A percentile compares a stretch with the other conserved stretches of the same genome.
Evolutionary conservation across 371 early-diverging fungal species (phyloP).

Genomic region (Ordospora colligata): DNA sequence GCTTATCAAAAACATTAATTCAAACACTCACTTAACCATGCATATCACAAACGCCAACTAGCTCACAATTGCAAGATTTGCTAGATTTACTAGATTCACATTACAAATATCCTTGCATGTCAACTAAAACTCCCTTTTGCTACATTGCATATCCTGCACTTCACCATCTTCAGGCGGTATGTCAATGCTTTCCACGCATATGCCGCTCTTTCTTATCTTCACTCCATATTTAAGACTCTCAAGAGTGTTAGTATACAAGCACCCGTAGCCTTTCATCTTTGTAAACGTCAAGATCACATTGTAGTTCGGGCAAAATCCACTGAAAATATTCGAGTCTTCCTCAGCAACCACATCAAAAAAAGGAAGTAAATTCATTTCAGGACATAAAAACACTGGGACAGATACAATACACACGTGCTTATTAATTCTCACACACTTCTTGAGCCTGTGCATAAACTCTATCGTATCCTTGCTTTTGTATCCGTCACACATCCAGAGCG

Average conservation of each 20-base stretch:
- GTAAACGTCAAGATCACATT: constrained; percentile 10
- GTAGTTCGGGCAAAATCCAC: constrained; percentile 14
- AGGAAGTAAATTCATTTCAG: neutral
- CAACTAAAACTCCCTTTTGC: too few relatives aligned
- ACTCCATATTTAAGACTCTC: constrained; percentile 25
- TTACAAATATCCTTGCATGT: too few relatives aligned
- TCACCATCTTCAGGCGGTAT: constrained; percentile 29
- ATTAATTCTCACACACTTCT: neutral
- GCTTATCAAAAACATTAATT: too few relatives aligned
- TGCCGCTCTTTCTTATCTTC: constrained; percentile 5
- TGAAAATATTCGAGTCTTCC: constrained; percentile 26
- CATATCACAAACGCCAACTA: too few relatives aligned
- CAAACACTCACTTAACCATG: too few relatives aligned
- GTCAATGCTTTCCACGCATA: constrained; percentile 20
- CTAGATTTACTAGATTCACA: too few relatives aligned
- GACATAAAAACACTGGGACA: constrained; percentile 6
- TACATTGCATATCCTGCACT: neutral
- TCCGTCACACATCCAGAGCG: neutral
- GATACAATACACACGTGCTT: constrained; percentile 23
- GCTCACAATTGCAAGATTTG: too few relatives aligned
- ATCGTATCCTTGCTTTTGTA: neutral
- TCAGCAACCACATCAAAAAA: constrained; percentile 19
- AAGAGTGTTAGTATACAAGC: neutral
- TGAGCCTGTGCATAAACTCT: neutral
- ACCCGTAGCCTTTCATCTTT: neutral